Evolutionary conservation across 225 moss, liverwort and hornwort genomes (phyloP).

Genomic region (Thuidium tamariscinum): DNA sequence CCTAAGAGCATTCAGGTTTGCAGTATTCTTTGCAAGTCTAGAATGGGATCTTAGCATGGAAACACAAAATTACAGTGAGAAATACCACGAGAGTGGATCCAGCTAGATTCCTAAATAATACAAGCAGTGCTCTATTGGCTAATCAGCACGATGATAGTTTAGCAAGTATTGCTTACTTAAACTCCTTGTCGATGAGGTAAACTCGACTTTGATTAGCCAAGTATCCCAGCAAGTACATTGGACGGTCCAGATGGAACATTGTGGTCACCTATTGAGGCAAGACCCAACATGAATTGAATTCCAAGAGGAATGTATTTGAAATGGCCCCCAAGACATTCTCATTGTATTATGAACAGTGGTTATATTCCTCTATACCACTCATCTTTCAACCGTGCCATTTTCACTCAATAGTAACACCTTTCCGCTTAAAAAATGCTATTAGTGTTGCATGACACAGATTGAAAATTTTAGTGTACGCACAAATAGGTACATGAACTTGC

Average conservation of each 20-base stretch:
- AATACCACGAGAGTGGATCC: not conserved
- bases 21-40: not conserved
- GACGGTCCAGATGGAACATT: slow-evolving; percentile 88
- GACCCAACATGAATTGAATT: not conserved
- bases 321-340: not conserved
- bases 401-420: not conserved
- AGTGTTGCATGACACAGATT: not conserved
- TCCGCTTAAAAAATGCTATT: too few species aligned
- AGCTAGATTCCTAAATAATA: not conserved
- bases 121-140: not conserved
- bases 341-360: not conserved
- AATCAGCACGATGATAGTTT: not conserved
- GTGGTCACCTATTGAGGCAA: slow-evolving; percentile 56
- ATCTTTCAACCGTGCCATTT: not conserved
- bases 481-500: not conserved
- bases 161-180: slow-evolving; percentile 40
- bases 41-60: not conserved
- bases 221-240: slow-evolving; percentile 88
- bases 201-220: slow-evolving; percentile 82
- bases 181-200: slow-evolving; percentile 88
- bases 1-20: not conserved
- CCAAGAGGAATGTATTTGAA: not conserved
- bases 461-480: not conserved
- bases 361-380: not conserved
- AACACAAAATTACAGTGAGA: not conserved